These are phyloP conservation scores for Oidiodendron maius DNA, from an alignment of 495 filamentous ascomycete species.

Conservation along the genomic window DNA sequence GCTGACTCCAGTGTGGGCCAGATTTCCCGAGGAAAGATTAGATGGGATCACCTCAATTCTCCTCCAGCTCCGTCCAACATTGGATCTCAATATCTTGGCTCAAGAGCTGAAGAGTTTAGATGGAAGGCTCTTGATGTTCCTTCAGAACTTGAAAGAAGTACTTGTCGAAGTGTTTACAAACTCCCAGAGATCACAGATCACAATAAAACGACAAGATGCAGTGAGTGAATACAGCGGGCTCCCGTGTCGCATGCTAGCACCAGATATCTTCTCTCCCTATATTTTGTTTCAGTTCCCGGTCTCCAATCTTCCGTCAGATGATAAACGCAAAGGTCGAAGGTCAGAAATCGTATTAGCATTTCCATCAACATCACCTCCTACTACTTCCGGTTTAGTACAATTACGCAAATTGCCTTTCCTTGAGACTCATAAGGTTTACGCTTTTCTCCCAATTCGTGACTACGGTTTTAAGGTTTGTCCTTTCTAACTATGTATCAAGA, in stretches of 20 bases:
- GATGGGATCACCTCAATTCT: conserved; percentile 6
- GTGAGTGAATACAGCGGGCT: too few species aligned
- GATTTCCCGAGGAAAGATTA: neutral
- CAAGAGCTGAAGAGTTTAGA: conserved; percentile 5
- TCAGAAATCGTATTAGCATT: conserved; percentile 19
- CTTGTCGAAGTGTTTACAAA: too few species aligned
- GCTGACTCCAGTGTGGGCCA: conserved; percentile 21
- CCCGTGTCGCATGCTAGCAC: neutral
- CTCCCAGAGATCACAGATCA: too few species aligned
- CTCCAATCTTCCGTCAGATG: neutral
- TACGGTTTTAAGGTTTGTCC: conserved; percentile 18
- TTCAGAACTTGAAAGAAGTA: conserved; percentile 3
- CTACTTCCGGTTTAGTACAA: too few species aligned
- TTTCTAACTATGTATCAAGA: neutral
- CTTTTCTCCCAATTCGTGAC: conserved; percentile 20
- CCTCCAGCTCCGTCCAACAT: conserved; percentile 1
- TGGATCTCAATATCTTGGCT: neutral
- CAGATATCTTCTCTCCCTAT: neutral
- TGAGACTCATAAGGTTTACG: conserved; percentile 13
- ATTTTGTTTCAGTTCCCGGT: neutral
- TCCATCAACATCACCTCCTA: conserved; percentile 9
- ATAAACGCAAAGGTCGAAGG: conserved; percentile 1
- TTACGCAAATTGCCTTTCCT: conserved; percentile 1
- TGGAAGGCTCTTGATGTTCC: conserved; percentile 11
- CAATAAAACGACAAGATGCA: too few species aligned